phyloP scores from a whole-genome alignment of 768 basidiomycete species.

The Xerocomus potaroensis region DNA sequence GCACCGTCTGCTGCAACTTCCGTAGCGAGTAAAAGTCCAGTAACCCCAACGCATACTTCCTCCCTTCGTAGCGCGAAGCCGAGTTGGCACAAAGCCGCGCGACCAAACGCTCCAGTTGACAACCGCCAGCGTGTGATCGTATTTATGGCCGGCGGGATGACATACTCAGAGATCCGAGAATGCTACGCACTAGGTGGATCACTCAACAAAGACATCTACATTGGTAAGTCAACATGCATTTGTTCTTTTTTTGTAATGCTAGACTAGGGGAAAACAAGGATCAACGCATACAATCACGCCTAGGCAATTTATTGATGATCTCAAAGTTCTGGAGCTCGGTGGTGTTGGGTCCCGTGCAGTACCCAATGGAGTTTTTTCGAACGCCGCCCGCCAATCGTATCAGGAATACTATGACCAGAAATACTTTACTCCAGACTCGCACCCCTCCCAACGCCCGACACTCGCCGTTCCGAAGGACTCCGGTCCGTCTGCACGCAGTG shows the following conservation, averaged over 20 bases:
- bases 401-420: slow-evolving; percentile 80
- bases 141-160: slow-evolving; percentile 93
- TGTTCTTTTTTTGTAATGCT: slow-evolving; percentile 27
- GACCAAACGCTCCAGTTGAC: slow-evolving; percentile 45
- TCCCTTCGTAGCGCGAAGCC: slow-evolving; percentile 89
- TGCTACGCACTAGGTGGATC: slow-evolving; percentile 73
- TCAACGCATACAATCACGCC: slow-evolving; percentile 88
- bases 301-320: slow-evolving; percentile 77
- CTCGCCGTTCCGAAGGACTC: slow-evolving; percentile 27
- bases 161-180: slow-evolving; percentile 91
- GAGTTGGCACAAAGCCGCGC: slow-evolving; percentile 80
- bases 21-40: slow-evolving; percentile 41
- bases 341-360: slow-evolving; percentile 74
- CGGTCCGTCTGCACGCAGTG: slow-evolving; percentile 12
- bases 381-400: slow-evolving; percentile 45
- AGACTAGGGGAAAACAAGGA: slow-evolving; percentile 36
- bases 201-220: slow-evolving; percentile 83
- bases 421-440: slow-evolving; percentile 48
- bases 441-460: slow-evolving; percentile 28
- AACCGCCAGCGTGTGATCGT: slow-evolving; percentile 76
- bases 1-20: slow-evolving; percentile 52
- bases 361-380: slow-evolving; percentile 64
- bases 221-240: slow-evolving; percentile 61
- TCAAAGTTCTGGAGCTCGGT: slow-evolving; percentile 82
- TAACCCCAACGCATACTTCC: slow-evolving; percentile 51